Evolutionary conservation across 108 stramenopile genomes (phyloP).

Genomic region (Nannochloropsis oceanica): DNA sequence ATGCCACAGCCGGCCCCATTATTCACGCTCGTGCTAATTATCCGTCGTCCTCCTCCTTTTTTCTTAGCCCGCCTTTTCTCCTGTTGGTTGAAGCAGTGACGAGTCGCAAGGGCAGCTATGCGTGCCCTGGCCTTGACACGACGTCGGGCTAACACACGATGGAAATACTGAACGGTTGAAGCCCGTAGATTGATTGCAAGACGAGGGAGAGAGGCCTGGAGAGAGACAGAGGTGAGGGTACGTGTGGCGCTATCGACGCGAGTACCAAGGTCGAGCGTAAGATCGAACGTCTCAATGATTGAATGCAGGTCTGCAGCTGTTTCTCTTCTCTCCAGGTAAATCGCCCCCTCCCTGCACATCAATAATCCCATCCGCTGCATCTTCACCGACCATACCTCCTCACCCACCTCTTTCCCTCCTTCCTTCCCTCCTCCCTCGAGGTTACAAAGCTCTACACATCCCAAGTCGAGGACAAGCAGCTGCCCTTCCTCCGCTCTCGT

Average conservation of each 20-base stretch:
- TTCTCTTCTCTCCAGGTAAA: not conserved
- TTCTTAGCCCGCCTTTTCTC: not conserved
- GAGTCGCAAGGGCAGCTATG: not conserved
- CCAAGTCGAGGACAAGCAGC: not conserved
- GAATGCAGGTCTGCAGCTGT: not conserved
- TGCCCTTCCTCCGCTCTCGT: not conserved
- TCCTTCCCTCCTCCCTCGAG: not conserved
- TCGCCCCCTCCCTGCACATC: not conserved
- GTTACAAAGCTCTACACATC: not conserved
- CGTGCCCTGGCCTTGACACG: not conserved
- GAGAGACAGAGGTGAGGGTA: not conserved
- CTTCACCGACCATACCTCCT: not conserved
- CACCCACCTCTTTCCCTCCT: not conserved
- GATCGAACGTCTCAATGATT: not conserved
- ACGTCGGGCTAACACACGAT: not conserved
- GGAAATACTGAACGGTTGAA: not conserved
- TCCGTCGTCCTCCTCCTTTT: not conserved
- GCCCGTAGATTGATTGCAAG: not conserved
- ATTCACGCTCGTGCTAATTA: not conserved
- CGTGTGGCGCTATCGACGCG: not conserved
- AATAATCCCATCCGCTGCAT: not conserved
- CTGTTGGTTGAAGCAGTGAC: not conserved
- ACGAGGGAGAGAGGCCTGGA: not conserved
- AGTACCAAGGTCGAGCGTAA: not conserved
- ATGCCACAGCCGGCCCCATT: too few relatives aligned